These are phyloP conservation scores for Starmerella potacharoeniae DNA, from an alignment of 805 yeast genomes.

Conservation along the genomic window DNA sequence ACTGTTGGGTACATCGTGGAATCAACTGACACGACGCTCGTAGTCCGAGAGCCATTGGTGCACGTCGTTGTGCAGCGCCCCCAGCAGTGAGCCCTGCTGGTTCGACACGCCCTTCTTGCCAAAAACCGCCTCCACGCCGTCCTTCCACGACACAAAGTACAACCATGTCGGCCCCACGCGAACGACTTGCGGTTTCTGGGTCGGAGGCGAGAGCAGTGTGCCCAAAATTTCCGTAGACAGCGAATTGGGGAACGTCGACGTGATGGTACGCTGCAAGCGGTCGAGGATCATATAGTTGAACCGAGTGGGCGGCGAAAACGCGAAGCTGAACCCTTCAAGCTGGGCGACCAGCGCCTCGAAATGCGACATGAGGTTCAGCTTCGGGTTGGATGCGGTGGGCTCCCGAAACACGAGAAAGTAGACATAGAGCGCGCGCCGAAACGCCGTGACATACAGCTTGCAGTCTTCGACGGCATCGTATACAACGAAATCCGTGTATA, in stretches of 20 bases:
- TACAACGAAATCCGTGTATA: neutral
- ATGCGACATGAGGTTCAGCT: neutral
- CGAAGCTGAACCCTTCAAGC: constrained; percentile 20
- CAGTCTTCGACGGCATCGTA: neutral
- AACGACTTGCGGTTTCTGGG: constrained; percentile 4
- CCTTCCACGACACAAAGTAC: constrained; percentile 3
- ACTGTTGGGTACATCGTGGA: neutral
- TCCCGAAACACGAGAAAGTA: constrained; percentile 4
- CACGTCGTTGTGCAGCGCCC: constrained; percentile 15
- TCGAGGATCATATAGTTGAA: constrained; percentile 14
- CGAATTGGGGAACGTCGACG: constrained; percentile 11
- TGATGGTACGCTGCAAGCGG: neutral
- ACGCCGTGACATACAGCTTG: neutral
- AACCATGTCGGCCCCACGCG: constrained; percentile 18
- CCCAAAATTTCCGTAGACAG: constrained; percentile 5
- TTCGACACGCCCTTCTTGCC: constrained; percentile 12
- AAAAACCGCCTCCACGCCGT: constrained; percentile 11
- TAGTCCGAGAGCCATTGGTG: constrained; percentile 18
- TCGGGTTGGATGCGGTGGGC: neutral
- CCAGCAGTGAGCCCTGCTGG: constrained; percentile 13
- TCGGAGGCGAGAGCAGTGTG: constrained; percentile 2
- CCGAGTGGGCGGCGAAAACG: constrained; percentile 20
- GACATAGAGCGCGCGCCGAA: constrained; percentile 8
- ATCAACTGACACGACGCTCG: neutral
- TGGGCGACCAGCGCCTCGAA: constrained; percentile 12